A percentile compares a stretch with the other conserved stretches of the same genome.
These are phyloP conservation scores for Vicia faba DNA, from an alignment of 306 rosid genomes.

Conservation along the genomic window DNA sequence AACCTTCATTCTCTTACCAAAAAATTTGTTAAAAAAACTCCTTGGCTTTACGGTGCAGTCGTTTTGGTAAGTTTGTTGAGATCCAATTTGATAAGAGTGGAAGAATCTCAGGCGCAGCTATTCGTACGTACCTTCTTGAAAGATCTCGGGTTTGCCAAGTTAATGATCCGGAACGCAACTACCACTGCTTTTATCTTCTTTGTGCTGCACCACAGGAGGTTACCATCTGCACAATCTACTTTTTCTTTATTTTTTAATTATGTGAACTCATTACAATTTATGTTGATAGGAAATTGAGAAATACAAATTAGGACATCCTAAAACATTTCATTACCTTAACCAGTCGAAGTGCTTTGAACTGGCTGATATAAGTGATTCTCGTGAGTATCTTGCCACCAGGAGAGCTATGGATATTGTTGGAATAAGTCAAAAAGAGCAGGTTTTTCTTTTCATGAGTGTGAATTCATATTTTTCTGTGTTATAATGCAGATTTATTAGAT, in stretches of 20 bases:
- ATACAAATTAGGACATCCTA: conserved; percentile 87
- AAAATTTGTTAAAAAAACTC: conserved; percentile 34
- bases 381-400: conserved; percentile 95
- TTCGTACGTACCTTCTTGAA: conserved; percentile 96
- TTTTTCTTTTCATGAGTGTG: conserved; percentile 42
- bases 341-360: conserved; percentile 90
- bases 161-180: conserved; percentile 96
- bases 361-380: conserved; percentile 82
- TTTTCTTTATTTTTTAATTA: conserved; percentile 23
- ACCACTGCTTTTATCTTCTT: conserved; percentile 97
- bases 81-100: conserved; percentile 96
- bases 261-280: conserved; percentile 35
- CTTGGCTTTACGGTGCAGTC: conserved; percentile 60
- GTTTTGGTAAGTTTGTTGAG: conserved; percentile 98
- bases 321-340: conserved; percentile 93
- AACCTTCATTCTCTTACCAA: conserved; percentile 15
- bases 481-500: conserved; percentile 27
- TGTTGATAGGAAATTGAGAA: conserved; percentile 88
- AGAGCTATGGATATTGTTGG: conserved; percentile 99
- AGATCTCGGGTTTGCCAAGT: conserved; percentile 99
- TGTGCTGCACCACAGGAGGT: conserved; percentile 99
- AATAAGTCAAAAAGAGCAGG: conserved; percentile 93
- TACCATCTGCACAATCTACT: conserved; percentile 36
- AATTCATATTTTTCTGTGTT: conserved; percentile 25
- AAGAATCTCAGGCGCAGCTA: conserved; percentile 98